Evolutionary conservation across 139 green algal genomes (phyloP).

Genomic region (Chlorella sp.): DNA sequence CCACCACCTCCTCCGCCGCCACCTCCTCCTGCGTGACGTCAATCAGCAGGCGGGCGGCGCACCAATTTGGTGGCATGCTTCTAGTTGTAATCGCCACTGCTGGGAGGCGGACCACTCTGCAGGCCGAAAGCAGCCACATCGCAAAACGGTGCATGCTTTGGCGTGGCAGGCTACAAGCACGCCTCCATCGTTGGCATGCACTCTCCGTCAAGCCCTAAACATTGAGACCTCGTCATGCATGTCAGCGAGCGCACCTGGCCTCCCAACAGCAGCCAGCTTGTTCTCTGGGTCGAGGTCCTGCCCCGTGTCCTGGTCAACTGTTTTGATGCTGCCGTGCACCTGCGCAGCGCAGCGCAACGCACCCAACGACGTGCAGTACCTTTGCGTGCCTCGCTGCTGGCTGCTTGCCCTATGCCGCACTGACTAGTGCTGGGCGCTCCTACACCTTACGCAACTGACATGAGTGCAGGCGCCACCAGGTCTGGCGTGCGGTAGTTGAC

Average conservation of each 20-base stretch:
- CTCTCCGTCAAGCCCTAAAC: too few species aligned
- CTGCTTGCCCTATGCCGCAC: not conserved
- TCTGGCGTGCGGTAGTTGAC: not conserved
- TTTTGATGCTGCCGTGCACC: constrained; percentile 32
- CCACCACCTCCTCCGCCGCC: not conserved
- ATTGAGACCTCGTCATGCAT: too few species aligned
- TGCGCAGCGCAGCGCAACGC: not conserved
- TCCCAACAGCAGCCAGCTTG: not conserved
- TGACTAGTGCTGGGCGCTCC: not conserved
- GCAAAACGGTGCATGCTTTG: not conserved
- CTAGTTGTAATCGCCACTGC: too few species aligned
- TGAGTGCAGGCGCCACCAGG: not conserved
- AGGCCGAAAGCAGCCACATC: too few species aligned
- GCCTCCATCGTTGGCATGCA: not conserved
- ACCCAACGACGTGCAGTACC: not conserved
- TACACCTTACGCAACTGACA: not conserved
- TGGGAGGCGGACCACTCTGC: too few species aligned
- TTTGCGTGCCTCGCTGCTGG: not conserved
- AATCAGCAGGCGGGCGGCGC: not conserved
- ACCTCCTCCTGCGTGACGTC: not conserved
- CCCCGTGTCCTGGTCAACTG: constrained; percentile 40
- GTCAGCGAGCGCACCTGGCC: too few species aligned
- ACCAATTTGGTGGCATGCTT: too few species aligned
- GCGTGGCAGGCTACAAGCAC: not conserved
- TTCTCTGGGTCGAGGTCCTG: constrained; percentile 41